Conservation (phyloP, 2,329 filamentous ascomycete species). For the Mariannaea sp. region DNA sequence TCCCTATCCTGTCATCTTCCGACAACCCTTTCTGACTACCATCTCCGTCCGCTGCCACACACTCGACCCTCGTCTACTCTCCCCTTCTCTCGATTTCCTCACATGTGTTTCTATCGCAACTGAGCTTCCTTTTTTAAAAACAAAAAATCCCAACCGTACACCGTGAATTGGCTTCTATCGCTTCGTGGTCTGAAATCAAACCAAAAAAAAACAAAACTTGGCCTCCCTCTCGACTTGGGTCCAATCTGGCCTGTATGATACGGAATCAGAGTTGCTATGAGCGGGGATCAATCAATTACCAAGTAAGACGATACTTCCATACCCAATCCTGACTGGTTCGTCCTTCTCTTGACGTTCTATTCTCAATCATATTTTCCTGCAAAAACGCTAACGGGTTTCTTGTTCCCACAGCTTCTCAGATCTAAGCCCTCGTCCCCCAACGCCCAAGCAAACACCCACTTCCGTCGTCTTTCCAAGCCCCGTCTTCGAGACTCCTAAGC, state of each 20-base stretch:
- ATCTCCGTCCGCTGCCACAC: slow-evolving; percentile 10
- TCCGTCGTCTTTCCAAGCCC: slow-evolving; percentile 59
- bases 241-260: slow-evolving; percentile 35
- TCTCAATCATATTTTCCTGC: slow-evolving; percentile 16
- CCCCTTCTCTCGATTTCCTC: slow-evolving; percentile 17
- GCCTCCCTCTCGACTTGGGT: slow-evolving; percentile 19
- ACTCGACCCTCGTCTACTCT: slow-evolving; percentile 1
- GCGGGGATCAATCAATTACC: slow-evolving; percentile 60
- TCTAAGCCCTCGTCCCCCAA: slow-evolving; percentile 64
- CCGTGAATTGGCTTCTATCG: slow-evolving; percentile 13
- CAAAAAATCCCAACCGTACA: slow-evolving; percentile 1
- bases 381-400: slow-evolving; percentile 43
- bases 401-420: slow-evolving; percentile 61
- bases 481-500: slow-evolving; percentile 61
- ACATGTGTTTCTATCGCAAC: slow-evolving; percentile 27
- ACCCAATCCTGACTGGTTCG: not conserved
- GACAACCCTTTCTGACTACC: slow-evolving; percentile 20
- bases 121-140: slow-evolving; percentile 26
- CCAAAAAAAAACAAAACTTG: slow-evolving; percentile 9
- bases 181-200: too few relatives aligned
- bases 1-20: slow-evolving; percentile 20
- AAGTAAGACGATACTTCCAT: slow-evolving; percentile 49
- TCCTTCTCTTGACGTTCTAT: slow-evolving; percentile 18
- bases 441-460: slow-evolving; percentile 62
- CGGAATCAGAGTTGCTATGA: slow-evolving; percentile 60